Base-by-base conservation (phyloP, 345 rosid genomes). In the Fremontodendron californicum region DNA sequence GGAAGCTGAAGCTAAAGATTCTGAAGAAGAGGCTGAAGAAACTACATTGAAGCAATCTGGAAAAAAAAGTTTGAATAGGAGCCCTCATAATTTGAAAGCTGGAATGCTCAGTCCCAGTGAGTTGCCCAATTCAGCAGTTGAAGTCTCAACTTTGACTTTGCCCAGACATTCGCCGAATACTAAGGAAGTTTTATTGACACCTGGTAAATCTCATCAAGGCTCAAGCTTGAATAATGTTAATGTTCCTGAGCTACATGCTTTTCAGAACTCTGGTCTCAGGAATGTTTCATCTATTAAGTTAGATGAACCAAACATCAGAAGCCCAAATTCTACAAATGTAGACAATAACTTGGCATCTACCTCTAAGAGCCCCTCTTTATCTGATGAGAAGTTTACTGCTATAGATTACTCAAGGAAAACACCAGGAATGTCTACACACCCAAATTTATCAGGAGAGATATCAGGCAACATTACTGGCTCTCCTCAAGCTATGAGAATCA, bases 1-100 rank as follows among this genome's bases (percentile, higher is more conserved):
- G 92, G 97, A 87, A 85, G 93, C 91, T 84, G 95, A 92, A 85
- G 98, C 97, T 74, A 88, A 82, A 78, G 97, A 96, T 89, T 96
- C 97, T 51, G 98, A 96, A 73, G 97, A 93, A 51, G 97, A 92
- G 74, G 86, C 79, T 60, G 94, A 78, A 70, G 85, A 77, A 52
- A 78, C 81, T 65, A 35, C 62, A 48, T 49, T 46, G 42, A 87
- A 77, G 87, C 92, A 80, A 77, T 43, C 73, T 52, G 63, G 78
- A 74, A 75, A 33, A 37, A 71, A 60, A 73, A 71, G 67, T 60
- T 82, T 43, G 62, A 76, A 82, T 45, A 85, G 62, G 68, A 91
- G 89, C 75, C 96, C 94, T 64, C 79, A 71, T 75, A 83, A 60
- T 82, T 77, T 79, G 57, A 86, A 85, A 81, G 77, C 73, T 10